Base-by-base conservation (phyloP, 805 yeast genomes). In the Hanseniaspora hatyaiensis region DNA sequence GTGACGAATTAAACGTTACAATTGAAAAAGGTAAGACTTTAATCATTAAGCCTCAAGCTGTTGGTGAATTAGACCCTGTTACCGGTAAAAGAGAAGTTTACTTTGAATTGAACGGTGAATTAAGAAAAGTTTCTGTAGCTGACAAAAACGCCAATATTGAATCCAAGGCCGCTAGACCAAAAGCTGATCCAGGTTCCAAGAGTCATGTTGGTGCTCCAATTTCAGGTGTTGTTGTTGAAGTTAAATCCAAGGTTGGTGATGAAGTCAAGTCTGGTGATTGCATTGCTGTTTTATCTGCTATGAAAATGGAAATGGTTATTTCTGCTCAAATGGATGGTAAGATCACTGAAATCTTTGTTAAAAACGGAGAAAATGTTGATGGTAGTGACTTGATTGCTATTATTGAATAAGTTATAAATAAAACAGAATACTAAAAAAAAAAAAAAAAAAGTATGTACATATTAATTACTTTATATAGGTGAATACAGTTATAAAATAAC, bases 271-370 rank as follows among this genome's bases (percentile, higher is more conserved):
- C 89, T 77, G 98, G 98, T 55, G 95, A 89, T 63, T 88, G 96
- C 29, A 65, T 89, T 54, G 94, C 94, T 52, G 95, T 89, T 22
- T 74, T 89, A 62, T 78, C 89, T 63, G 98, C 98, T 54, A 89
- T 89, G 98, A 89, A 89, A 77, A 89, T 89, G 98, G 98, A 92
- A 72, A 92, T 92, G 96, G 94, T 92, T 45, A 88, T 89, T 58
- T 77, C 86, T 63, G 89, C 98, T 19, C 94, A 94, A 48, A 82
- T 78, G 51, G 73, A 80, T 51, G 99, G 98, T 64, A 77, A 74
- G 61, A 77, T 92, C 52, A 79, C 81, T 40, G 85, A 81, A 19
- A 74, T 92, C 18, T 64, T 73, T 41, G 82, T 86, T 54, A 80
- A 80, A 65, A 94, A 85, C 62, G 95, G 95, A 57, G 98, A 92